These are phyloP conservation scores for Penicillium atrosanguineum DNA, from an alignment of 495 filamentous ascomycete species.

Conservation along the genomic window DNA sequence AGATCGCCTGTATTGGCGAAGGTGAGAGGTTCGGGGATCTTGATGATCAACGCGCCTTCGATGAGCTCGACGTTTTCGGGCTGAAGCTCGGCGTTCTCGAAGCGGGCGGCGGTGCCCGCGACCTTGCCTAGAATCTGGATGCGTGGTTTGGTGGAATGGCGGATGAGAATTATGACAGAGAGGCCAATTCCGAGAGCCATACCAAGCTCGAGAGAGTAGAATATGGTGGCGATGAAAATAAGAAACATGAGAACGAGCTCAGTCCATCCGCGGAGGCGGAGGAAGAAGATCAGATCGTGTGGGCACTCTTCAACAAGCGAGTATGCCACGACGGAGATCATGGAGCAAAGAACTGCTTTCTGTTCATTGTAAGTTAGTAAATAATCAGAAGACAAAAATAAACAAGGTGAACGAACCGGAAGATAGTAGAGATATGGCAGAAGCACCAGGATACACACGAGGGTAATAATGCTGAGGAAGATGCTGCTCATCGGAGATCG, in stretches of 20 bases:
- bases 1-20: slow-evolving; percentile 96
- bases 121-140: slow-evolving; percentile 96
- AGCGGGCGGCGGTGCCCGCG: slow-evolving; percentile 68
- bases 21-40: slow-evolving; percentile 93
- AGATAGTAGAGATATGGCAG: slow-evolving; percentile 93
- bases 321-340: slow-evolving; percentile 95
- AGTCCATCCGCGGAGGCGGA: slow-evolving; percentile 75
- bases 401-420: slow-evolving; percentile 58
- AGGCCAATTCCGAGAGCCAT: slow-evolving; percentile 88
- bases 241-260: slow-evolving; percentile 84
- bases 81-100: slow-evolving; percentile 84
- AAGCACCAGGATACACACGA: slow-evolving; percentile 74
- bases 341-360: slow-evolving; percentile 90
- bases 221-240: slow-evolving; percentile 89
- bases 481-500: slow-evolving; percentile 90
- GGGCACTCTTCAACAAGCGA: slow-evolving; percentile 94
- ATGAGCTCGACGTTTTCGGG: slow-evolving; percentile 79
- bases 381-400: neutral
- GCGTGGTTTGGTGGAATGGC: slow-evolving; percentile 82
- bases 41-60: slow-evolving; percentile 90
- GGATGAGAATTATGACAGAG: slow-evolving; percentile 84
- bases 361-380: slow-evolving; percentile 27
- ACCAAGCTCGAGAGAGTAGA: slow-evolving; percentile 81
- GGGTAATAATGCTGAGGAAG: slow-evolving; percentile 75
- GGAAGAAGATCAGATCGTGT: slow-evolving; percentile 86